Conservation (phyloP, 352 stramenopile genomes). For the Phytophthora niederhauseri region DNA sequence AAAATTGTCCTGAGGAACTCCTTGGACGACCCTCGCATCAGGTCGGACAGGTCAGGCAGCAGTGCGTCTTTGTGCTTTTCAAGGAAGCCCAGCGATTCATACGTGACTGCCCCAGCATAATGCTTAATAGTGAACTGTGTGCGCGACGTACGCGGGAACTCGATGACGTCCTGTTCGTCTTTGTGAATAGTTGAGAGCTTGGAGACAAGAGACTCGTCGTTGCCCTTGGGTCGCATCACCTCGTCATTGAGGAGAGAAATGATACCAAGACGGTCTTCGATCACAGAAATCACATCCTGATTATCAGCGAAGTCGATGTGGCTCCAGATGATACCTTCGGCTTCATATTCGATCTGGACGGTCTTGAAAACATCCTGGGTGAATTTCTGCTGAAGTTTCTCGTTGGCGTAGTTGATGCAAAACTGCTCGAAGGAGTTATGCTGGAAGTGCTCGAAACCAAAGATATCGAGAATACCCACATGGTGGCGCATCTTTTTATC, state of each 20-base stretch:
- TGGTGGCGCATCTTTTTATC: conserved; percentile 61
- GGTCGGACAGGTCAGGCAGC: conserved; percentile 92
- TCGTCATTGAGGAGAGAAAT: conserved; percentile 92
- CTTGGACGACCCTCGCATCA: conserved; percentile 76
- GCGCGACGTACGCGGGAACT: conserved; percentile 76
- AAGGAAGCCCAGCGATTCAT: conserved; percentile 93
- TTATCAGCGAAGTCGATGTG: conserved; percentile 94
- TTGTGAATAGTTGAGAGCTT: conserved; percentile 84
- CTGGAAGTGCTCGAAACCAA: conserved; percentile 95
- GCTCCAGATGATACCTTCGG: conserved; percentile 93
- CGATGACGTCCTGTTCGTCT: conserved; percentile 77
- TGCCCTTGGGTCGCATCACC: conserved; percentile 88
- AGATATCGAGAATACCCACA: conserved; percentile 95
- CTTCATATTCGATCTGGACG: conserved; percentile 90
- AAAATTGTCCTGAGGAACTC: conserved; percentile 63
- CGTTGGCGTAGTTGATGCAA: conserved; percentile 94
- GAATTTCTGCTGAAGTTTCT: conserved; percentile 94
- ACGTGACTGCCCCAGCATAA: conserved; percentile 93
- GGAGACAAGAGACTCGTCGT: conserved; percentile 77
- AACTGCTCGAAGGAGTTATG: conserved; percentile 96
- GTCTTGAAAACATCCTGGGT: conserved; percentile 92
- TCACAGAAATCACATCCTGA: conserved; percentile 86
- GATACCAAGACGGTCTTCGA: conserved; percentile 89
- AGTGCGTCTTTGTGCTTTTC: conserved; percentile 96
- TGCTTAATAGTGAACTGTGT: conserved; percentile 94